Evolutionary conservation across 768 basidiomycete genomes (phyloP).

Genomic region (Crassisporium funariophilum): DNA sequence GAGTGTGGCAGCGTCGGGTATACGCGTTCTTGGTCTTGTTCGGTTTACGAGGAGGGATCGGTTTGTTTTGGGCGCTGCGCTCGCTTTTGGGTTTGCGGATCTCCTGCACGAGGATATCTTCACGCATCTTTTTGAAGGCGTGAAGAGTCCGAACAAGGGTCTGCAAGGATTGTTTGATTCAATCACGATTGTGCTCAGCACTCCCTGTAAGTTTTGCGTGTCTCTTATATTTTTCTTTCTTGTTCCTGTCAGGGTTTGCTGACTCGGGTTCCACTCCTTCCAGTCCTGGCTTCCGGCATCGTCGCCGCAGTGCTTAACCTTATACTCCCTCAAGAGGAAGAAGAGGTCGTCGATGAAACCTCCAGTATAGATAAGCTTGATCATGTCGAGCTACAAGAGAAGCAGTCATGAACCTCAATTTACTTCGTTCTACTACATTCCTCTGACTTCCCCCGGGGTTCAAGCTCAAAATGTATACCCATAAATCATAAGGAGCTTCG

Average conservation of each 20-base stretch:
- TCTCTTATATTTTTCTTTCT: not conserved
- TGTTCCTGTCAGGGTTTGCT: not conserved
- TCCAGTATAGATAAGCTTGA: slow-evolving; percentile 30
- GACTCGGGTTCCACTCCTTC: not conserved
- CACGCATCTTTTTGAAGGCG: slow-evolving; percentile 68
- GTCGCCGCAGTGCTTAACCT: slow-evolving; percentile 60
- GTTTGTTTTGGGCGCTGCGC: slow-evolving; percentile 69
- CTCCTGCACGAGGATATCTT: slow-evolving; percentile 67
- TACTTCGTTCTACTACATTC: no score
- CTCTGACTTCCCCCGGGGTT: no score
- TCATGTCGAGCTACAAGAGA: slow-evolving; percentile 26
- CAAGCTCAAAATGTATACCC: no score
- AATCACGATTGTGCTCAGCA: slow-evolving; percentile 78
- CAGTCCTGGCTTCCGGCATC: slow-evolving; percentile 46
- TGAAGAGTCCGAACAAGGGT: slow-evolving; percentile 51
- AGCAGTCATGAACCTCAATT: no score
- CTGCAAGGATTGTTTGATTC: slow-evolving; percentile 72
- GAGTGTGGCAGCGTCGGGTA: slow-evolving; percentile 68
- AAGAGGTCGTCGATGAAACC: slow-evolving; percentile 21
- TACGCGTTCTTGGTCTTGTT: slow-evolving; percentile 66
- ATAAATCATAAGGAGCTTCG: no score
- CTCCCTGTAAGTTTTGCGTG: slow-evolving; percentile 63
- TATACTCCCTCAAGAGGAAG: slow-evolving; percentile 46
- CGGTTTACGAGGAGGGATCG: slow-evolving; percentile 64
- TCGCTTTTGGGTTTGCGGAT: slow-evolving; percentile 73